phyloP scores from a whole-genome alignment of 1,139 yeast genomes.

The Hansenula sp. region DNA sequence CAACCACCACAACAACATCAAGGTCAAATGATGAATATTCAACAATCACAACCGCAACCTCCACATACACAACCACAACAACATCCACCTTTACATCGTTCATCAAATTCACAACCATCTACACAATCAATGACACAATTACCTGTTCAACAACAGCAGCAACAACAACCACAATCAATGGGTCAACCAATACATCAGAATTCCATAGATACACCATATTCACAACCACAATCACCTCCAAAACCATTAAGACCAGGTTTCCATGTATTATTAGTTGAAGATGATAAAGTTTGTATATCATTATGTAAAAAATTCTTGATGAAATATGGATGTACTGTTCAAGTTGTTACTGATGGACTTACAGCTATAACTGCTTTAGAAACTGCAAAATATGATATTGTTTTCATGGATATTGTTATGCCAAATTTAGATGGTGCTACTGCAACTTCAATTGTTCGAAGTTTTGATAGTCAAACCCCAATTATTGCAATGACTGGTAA shows the following conservation, averaged over 20 bases:
- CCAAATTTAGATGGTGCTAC: conserved; percentile 94
- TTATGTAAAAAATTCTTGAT: conserved; percentile 72
- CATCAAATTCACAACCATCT: conserved; percentile 4
- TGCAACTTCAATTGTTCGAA: conserved; percentile 81
- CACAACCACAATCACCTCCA: conserved; percentile 13
- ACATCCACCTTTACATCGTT: conserved; percentile 12
- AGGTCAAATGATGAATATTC: conserved; percentile 10
- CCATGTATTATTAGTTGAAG: conserved; percentile 80
- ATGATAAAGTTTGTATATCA: conserved; percentile 79
- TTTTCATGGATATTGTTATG: conserved; percentile 91
- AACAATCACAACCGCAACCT: conserved; percentile 11
- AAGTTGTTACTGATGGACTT: conserved; percentile 88
- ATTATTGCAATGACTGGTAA: conserved; percentile 94
- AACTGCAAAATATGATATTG: conserved; percentile 71
- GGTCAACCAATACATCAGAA: background rate
- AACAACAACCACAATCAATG: conserved; percentile 4
- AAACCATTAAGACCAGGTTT: conserved; percentile 34
- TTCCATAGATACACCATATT: background rate
- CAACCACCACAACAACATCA: conserved; percentile 9
- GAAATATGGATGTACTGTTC: conserved; percentile 89
- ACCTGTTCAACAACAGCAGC: conserved; percentile 6
- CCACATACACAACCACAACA: conserved; percentile 9
- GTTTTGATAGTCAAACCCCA: conserved; percentile 80
- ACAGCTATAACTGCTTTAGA: conserved; percentile 83
- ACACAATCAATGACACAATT: conserved; percentile 11